These are phyloP conservation scores for Suillus variegatus DNA, from an alignment of 768 basidiomycete species.

Conservation along the genomic window DNA sequence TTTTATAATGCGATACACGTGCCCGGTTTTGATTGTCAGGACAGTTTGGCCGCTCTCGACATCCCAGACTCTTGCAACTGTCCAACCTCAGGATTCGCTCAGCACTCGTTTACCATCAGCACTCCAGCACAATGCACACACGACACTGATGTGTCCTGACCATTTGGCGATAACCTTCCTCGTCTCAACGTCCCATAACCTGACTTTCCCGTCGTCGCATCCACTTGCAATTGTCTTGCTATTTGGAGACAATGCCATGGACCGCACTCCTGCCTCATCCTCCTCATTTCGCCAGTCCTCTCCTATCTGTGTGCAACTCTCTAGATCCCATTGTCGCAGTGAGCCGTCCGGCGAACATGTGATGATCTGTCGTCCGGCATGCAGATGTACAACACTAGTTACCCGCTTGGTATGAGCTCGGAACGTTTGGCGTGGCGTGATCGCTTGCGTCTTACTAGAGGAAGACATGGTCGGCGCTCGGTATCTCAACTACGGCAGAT, in stretches of 20 bases:
- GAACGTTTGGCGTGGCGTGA: too few species aligned
- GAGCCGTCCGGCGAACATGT: not conserved
- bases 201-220: not conserved
- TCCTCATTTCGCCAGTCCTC: too few species aligned
- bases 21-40: too few species aligned
- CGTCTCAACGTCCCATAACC: too few species aligned
- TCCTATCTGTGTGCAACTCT: not conserved
- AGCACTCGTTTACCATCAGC: too few species aligned
- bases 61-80: too few species aligned
- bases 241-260: not conserved
- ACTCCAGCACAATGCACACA: too few species aligned
- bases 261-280: not conserved
- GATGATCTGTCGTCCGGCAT: not conserved
- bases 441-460: not conserved
- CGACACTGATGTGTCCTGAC: too few species aligned
- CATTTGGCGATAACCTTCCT: too few species aligned
- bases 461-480: not conserved
- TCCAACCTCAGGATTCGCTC: too few species aligned
- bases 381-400: not conserved
- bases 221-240: not conserved
- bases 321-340: not conserved
- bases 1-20: too few species aligned
- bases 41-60: too few species aligned
- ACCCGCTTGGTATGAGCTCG: not conserved
- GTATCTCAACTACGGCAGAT: not conserved